phyloP scores from a whole-genome alignment of 192 early-diverging fungal genomes.

The Linderina pennispora region DNA sequence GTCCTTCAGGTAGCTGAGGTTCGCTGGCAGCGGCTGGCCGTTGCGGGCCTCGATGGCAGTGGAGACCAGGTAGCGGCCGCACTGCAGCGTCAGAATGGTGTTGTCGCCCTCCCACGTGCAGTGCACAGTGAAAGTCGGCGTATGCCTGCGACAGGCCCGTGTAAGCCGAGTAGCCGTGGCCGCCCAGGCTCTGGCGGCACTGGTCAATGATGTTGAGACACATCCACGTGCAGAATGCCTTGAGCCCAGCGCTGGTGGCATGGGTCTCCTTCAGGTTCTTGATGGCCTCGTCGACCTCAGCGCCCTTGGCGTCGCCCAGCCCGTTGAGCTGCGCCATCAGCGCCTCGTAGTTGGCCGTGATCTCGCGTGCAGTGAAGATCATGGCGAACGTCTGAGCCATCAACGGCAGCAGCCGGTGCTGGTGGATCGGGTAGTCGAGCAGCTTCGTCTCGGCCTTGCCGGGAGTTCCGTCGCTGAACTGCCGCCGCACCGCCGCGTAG shows the following conservation, averaged over 20 bases:
- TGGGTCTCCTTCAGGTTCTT: constrained; percentile 87
- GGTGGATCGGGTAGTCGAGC: constrained; percentile 90
- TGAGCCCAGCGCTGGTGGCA: constrained; percentile 84
- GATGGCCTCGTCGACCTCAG: constrained; percentile 51
- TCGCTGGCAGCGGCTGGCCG: constrained; percentile 71
- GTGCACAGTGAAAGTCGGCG: constrained; percentile 84
- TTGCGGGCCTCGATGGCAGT: constrained; percentile 62
- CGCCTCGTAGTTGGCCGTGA: constrained; percentile 65
- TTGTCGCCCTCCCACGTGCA: constrained; percentile 91
- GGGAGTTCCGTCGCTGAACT: constrained; percentile 63
- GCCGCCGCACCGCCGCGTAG: constrained; percentile 87
- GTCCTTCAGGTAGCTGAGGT: constrained; percentile 69
- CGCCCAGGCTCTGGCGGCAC: constrained; percentile 85
- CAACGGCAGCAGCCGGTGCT: constrained; percentile 88
- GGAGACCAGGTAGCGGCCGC: constrained; percentile 77
- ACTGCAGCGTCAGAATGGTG: constrained; percentile 86
- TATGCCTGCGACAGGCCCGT: constrained; percentile 81
- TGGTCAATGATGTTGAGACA: constrained; percentile 86
- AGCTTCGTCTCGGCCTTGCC: constrained; percentile 77
- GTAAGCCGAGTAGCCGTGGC: constrained; percentile 91
- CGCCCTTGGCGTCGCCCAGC: constrained; percentile 55
- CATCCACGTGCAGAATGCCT: constrained; percentile 92
- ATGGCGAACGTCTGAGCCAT: constrained; percentile 87
- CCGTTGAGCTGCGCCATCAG: constrained; percentile 73
- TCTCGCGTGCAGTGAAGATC: constrained; percentile 84